Evolutionary conservation across 768 basidiomycete genomes (phyloP).

Genomic region (Lentinus brumalis): DNA sequence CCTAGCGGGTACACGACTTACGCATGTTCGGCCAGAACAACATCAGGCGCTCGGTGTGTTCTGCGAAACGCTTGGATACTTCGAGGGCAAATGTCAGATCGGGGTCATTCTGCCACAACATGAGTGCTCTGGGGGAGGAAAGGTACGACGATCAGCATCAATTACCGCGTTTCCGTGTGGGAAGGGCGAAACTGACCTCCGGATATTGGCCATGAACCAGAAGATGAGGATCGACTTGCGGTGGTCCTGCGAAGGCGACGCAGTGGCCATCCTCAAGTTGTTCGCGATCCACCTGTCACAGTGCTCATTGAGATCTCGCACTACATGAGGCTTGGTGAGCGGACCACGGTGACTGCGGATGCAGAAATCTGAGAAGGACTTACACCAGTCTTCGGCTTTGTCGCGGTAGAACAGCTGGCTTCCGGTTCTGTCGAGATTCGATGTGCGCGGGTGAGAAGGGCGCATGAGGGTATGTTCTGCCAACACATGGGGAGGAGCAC

Average conservation of each 20-base stretch:
- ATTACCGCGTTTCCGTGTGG: background rate
- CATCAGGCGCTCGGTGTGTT: constrained; percentile 7
- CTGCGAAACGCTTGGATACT: background rate
- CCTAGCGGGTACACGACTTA: background rate
- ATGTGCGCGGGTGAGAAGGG: background rate
- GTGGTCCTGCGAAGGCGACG: constrained; percentile 1
- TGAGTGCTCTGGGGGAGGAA: constrained; percentile 1
- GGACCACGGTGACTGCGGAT: background rate
- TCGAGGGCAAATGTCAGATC: constrained; percentile 5
- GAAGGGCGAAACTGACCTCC: constrained; percentile 6
- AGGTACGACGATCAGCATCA: background rate
- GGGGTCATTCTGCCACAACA: constrained; percentile 11
- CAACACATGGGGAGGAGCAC: background rate
- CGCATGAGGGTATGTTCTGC: background rate
- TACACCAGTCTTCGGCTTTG: constrained; percentile 18
- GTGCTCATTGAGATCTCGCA: background rate
- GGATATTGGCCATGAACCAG: constrained; percentile 14
- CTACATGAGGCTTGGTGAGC: background rate
- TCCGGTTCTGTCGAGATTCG: constrained; percentile 1
- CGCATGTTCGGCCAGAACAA: constrained; percentile 13
- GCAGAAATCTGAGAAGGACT: background rate
- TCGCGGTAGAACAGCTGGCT: constrained; percentile 16
- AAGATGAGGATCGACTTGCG: constrained; percentile 19
- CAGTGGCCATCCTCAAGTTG: background rate
- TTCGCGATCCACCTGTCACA: background rate